phyloP scores from a whole-genome alignment of 176 grass and related monocot genomes.

The Avena sativa region DNA sequence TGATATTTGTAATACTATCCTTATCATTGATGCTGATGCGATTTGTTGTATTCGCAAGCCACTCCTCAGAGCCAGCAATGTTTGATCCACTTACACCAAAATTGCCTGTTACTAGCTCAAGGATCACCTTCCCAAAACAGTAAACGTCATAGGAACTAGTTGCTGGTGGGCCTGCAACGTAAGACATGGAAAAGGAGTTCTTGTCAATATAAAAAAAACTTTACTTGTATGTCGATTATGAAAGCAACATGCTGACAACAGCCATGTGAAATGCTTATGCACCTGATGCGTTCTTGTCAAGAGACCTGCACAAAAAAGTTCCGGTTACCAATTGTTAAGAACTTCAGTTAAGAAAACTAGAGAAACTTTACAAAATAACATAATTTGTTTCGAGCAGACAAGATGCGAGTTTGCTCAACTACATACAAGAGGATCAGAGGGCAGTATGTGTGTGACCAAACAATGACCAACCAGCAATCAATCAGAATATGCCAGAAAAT shows the following conservation, averaged over 20 bases:
- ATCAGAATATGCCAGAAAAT: conserved; percentile 1
- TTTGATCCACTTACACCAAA: conserved; percentile 65
- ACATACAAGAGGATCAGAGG: conserved; percentile 32
- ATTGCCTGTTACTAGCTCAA: conserved; percentile 87
- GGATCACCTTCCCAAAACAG: conserved; percentile 92
- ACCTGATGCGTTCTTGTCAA: conserved; percentile 71
- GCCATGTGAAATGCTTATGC: conserved; percentile 30
- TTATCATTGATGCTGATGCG: conserved; percentile 62
- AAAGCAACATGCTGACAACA: neutral
- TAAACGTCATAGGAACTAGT: conserved; percentile 78
- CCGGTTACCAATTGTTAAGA: conserved; percentile 33
- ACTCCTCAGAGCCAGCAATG: conserved; percentile 56
- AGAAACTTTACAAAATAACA: conserved; percentile 17
- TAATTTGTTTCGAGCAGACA: conserved; percentile 3
- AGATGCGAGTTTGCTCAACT: conserved; percentile 32
- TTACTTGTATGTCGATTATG: conserved; percentile 6
- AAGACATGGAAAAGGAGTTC: neutral
- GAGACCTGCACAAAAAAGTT: conserved; percentile 62
- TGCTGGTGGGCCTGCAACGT: conserved; percentile 66
- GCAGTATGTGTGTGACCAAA: conserved; percentile 18
- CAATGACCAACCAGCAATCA: conserved; percentile 27
- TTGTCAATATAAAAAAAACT: neutral
- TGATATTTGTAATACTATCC: conserved; percentile 50
- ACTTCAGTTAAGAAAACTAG: conserved; percentile 17
- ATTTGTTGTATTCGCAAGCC: conserved; percentile 53